Base-by-base conservation (phyloP, 116 monocot genomes). In the Posidonia oceanica region DNA sequence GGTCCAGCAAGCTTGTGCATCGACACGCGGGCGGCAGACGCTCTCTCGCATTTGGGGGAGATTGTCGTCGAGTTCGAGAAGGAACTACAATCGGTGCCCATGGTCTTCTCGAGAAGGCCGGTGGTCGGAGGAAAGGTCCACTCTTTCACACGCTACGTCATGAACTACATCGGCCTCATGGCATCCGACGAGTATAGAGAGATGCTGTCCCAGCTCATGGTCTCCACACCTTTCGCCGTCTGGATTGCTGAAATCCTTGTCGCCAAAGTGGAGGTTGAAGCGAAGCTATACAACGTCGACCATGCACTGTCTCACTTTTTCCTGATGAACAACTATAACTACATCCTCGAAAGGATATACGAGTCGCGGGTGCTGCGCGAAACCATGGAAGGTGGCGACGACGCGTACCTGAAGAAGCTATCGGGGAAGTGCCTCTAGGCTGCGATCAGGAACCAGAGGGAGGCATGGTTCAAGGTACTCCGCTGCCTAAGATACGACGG, bases 141-240 rank as follows among this genome's bases (percentile, higher is more conserved):
- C 71, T 91, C 94, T 1, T 61, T 94, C 23, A 91, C 94, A 13
- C 79, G 88, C 6, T 94, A 94, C 70, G 94, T 94, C 61, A 94
- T 94, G 94, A 94, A 94, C 71, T 94, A 94, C 77, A 75, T 84
- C 70, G 78, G 72, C 57, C 69, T 88, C 4, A 80, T 86, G n/a
- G n/a, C n/a, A n/a, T n/a, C n/a, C n/a, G 75, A 80, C 0, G 91
- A 86, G 52, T 88, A 91, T 76, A 84, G 76, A 76, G 71, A 52
- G 14, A 88, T 82, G 2, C 79, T 91, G 29, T 18, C 66, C 36
- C 78, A 86, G 54, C 74, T 90, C 39, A 87, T 90, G 17, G 72
- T 77, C 29, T 60, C 80, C 14, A 74, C 59, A 44, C 56, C 67
- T 16, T 67, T 2, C 63, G 18, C 91, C 21, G 36, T 83, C n/a